Evolutionary conservation across 225 moss, liverwort and hornwort species (phyloP).

Genomic region (Straminergon stramineum): DNA sequence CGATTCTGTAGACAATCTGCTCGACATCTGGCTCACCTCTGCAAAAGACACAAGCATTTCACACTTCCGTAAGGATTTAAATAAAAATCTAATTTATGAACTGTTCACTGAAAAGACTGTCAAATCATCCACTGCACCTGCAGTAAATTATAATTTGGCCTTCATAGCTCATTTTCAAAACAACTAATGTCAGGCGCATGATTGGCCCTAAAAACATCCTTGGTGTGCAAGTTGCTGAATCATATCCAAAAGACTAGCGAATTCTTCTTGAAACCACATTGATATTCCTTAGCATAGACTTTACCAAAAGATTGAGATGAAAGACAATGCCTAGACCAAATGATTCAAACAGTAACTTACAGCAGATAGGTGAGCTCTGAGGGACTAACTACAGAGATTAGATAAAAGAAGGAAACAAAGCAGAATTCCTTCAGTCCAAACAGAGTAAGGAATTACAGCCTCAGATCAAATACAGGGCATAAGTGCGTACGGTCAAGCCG

Average conservation of each 20-base stretch:
- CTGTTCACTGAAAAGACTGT: not conserved
- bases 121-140: not conserved
- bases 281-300: not conserved
- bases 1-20: slow-evolving; percentile 79
- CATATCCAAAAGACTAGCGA: not conserved
- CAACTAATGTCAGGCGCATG: not conserved
- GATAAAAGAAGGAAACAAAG: not conserved
- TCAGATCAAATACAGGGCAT: not conserved
- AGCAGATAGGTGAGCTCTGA: not conserved
- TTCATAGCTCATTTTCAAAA: not conserved
- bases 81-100: not conserved
- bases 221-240: not conserved
- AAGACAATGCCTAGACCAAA: not conserved
- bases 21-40: slow-evolving; percentile 99
- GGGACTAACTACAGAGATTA: not conserved
- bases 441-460: not conserved
- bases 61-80: not conserved
- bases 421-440: not conserved
- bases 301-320: not conserved
- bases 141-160: not conserved
- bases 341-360: not conserved
- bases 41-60: slow-evolving; percentile 15
- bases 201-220: not conserved
- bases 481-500: slow-evolving; percentile 51
- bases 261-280: not conserved